phyloP scores from a whole-genome alignment of 257 asterid genomes.

The Buddleja alternifolia region DNA sequence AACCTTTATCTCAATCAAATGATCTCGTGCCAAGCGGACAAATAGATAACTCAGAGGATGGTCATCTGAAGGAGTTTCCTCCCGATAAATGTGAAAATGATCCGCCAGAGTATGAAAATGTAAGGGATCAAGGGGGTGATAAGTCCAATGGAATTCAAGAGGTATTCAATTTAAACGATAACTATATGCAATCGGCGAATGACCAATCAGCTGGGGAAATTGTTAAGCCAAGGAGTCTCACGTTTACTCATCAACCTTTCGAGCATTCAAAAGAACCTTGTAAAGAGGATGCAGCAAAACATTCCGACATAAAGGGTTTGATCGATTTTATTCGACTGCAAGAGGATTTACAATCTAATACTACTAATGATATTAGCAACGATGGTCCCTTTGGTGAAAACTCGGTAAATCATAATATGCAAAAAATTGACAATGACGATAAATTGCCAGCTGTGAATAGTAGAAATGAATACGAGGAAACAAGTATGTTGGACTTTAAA shows the following conservation, averaged over 20 bases:
- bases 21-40: slow-evolving; percentile 18
- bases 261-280: slow-evolving; percentile 28
- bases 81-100: slow-evolving; percentile 4
- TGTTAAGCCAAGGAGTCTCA: slow-evolving; percentile 25
- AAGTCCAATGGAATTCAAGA: slow-evolving; percentile 15
- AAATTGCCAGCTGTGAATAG: slow-evolving; percentile 22
- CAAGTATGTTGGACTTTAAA: slow-evolving; percentile 17
- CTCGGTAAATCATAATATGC: slow-evolving; percentile 25
- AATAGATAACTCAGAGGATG: slow-evolving; percentile 21
- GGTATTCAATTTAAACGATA: slow-evolving; percentile 14
- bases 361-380: slow-evolving; percentile 20
- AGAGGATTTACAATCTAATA: slow-evolving; percentile 7
- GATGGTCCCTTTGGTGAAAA: slow-evolving; percentile 14
- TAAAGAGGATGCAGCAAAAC: slow-evolving; percentile 17
- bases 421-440: slow-evolving; percentile 25
- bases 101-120: slow-evolving; percentile 11
- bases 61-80: slow-evolving; percentile 14
- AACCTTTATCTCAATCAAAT: slow-evolving; percentile 16
- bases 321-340: slow-evolving; percentile 21
- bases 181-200: slow-evolving; percentile 13
- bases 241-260: not conserved
- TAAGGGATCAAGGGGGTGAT: slow-evolving; percentile 19
- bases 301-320: slow-evolving; percentile 24
- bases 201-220: slow-evolving; percentile 26
- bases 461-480: slow-evolving; percentile 28